Evolutionary conservation across 306 rosid species (phyloP).

Genomic region (Oxytropis ochrocephala): DNA sequence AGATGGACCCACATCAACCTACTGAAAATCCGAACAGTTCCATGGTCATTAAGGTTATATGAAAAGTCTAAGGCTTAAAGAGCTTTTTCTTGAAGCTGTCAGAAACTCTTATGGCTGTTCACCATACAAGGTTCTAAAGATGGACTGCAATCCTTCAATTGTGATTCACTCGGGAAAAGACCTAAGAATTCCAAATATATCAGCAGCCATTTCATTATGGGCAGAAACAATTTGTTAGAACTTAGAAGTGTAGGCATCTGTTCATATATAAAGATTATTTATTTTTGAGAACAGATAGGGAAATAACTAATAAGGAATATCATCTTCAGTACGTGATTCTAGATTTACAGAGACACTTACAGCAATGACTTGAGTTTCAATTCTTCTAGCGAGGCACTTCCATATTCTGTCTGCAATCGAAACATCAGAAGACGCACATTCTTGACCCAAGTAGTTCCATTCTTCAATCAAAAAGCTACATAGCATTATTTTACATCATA

Average conservation of each 20-base stretch:
- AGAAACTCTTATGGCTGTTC: neutral
- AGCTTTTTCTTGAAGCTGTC: neutral
- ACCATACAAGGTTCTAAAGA: constrained; percentile 6
- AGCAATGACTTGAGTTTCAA: constrained; percentile 41
- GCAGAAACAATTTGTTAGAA: neutral
- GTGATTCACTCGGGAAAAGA: neutral
- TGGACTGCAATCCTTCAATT: constrained; percentile 1
- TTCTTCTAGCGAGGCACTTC: constrained; percentile 65
- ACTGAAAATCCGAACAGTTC: neutral
- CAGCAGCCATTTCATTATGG: neutral
- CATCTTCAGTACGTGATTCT: neutral
- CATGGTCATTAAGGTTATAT: neutral
- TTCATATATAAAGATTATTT: neutral
- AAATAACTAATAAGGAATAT: neutral
- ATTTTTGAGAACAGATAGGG: neutral
- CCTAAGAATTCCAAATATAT: neutral
- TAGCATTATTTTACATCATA: constrained; percentile 27
- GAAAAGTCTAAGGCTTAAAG: neutral
- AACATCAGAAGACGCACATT: constrained; percentile 42
- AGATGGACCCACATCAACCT: neutral
- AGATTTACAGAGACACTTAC: constrained; percentile 33
- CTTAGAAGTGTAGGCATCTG: neutral
- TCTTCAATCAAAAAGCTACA: constrained; percentile 76
- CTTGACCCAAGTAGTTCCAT: constrained; percentile 51
- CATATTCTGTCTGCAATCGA: constrained; percentile 62